These are phyloP conservation scores for Xerocomellus chrysenteron DNA, from an alignment of 768 basidiomycete genomes.

Conservation along the genomic window DNA sequence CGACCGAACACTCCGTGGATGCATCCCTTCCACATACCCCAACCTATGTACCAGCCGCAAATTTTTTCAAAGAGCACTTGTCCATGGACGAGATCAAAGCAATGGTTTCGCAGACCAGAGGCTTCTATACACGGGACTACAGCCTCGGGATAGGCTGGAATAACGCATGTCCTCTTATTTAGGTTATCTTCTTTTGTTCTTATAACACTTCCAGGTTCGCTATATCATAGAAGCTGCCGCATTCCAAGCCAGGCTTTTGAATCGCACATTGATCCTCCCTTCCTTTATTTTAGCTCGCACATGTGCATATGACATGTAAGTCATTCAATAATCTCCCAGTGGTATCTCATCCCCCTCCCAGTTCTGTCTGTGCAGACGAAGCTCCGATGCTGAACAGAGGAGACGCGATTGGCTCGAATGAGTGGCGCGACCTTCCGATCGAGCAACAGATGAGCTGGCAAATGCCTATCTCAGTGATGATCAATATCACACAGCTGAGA, in stretches of 20 bases:
- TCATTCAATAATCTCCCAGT: background rate
- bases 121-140: constrained; percentile 42
- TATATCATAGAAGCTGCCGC: constrained; percentile 45
- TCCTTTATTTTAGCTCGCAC: constrained; percentile 44
- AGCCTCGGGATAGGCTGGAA: constrained; percentile 49
- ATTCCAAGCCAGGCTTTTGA: constrained; percentile 39
- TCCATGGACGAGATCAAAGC: constrained; percentile 31
- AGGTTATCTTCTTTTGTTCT: background rate
- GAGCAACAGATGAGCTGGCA: constrained; percentile 34
- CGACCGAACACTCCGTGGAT: background rate
- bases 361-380: constrained; percentile 38
- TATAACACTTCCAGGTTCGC: constrained; percentile 32
- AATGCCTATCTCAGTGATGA: constrained; percentile 36
- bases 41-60: background rate
- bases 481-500: constrained; percentile 41
- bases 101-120: constrained; percentile 39
- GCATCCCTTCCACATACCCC: background rate
- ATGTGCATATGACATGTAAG: constrained; percentile 41
- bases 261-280: constrained; percentile 42
- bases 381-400: constrained; percentile 43
- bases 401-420: constrained; percentile 38
- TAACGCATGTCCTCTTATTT: constrained; percentile 30
- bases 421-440: constrained; percentile 38
- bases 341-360: constrained; percentile 5
- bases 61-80: constrained; percentile 16